phyloP scores from a whole-genome alignment of 257 asterid genomes.

The Fraxinus cuspidata region DNA sequence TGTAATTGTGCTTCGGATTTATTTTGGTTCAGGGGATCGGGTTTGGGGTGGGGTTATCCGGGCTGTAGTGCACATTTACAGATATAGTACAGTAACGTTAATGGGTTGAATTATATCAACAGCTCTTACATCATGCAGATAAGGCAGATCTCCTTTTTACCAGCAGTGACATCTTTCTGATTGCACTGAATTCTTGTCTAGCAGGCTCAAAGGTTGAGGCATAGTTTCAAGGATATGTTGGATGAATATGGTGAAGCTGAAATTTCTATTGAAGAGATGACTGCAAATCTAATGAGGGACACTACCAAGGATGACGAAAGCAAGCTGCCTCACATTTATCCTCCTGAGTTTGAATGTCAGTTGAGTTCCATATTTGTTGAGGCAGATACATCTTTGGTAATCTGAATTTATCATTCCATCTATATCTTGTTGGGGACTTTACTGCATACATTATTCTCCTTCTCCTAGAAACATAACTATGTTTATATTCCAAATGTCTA shows the following conservation, averaged over 20 bases:
- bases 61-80: background rate
- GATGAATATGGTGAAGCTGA: conserved; percentile 32
- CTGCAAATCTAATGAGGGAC: conserved; percentile 46
- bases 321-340: conserved; percentile 53
- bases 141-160: background rate
- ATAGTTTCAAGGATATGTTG: conserved; percentile 30
- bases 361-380: conserved; percentile 77
- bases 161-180: conserved; percentile 26
- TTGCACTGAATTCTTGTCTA: background rate
- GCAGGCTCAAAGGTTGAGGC: conserved; percentile 58
- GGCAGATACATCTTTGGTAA: conserved; percentile 53
- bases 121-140: background rate
- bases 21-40: background rate
- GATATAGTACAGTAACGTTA: background rate
- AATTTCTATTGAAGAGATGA: conserved; percentile 28
- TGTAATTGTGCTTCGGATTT: background rate
- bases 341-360: conserved; percentile 59
- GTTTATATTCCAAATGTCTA: conserved; percentile 4
- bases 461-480: background rate
- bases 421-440: background rate
- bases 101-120: background rate
- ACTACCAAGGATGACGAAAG: conserved; percentile 53
- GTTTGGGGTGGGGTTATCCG: background rate
- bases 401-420: background rate
- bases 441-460: background rate